Evolutionary conservation across 768 basidiomycete species (phyloP).

Genomic region (Boletus patriciae): DNA sequence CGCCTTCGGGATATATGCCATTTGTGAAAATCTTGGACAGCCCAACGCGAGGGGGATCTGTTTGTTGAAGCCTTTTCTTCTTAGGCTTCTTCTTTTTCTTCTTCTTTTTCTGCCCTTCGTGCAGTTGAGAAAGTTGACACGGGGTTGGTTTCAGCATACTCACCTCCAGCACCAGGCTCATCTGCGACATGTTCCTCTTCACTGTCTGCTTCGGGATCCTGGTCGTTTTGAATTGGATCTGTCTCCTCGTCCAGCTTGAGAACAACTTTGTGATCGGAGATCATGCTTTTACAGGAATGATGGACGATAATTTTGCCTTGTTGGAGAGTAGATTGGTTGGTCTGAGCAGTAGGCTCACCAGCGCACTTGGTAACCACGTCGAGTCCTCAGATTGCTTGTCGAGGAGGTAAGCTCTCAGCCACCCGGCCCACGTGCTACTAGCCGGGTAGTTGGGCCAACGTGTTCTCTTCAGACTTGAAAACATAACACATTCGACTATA

Average conservation of each 20-base stretch:
- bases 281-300: constrained; percentile 12
- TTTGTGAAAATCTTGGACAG: constrained; percentile 85
- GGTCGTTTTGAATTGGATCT: constrained; percentile 15
- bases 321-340: not conserved
- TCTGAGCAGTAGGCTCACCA: too few relatives aligned
- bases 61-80: constrained; percentile 78
- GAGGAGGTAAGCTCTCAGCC: not conserved
- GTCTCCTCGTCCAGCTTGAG: constrained; percentile 17
- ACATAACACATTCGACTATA: constrained; percentile 2
- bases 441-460: not conserved
- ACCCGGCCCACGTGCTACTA: not conserved
- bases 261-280: constrained; percentile 16
- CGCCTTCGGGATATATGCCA: constrained; percentile 89
- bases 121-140: not conserved
- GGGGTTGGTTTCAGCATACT: constrained; percentile 6
- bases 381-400: not conserved
- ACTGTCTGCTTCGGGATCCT: constrained; percentile 31
- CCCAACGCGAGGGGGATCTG: constrained; percentile 89
- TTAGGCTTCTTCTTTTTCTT: constrained; percentile 96
- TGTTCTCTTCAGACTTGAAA: not conserved
- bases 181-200: constrained; percentile 35
- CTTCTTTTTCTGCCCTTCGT: constrained; percentile 69
- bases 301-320: not conserved
- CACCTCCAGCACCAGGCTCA: constrained; percentile 28
- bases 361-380: not conserved